Conservation (phyloP, 2,329 filamentous ascomycete genomes). For the Fusarium secorum region DNA sequence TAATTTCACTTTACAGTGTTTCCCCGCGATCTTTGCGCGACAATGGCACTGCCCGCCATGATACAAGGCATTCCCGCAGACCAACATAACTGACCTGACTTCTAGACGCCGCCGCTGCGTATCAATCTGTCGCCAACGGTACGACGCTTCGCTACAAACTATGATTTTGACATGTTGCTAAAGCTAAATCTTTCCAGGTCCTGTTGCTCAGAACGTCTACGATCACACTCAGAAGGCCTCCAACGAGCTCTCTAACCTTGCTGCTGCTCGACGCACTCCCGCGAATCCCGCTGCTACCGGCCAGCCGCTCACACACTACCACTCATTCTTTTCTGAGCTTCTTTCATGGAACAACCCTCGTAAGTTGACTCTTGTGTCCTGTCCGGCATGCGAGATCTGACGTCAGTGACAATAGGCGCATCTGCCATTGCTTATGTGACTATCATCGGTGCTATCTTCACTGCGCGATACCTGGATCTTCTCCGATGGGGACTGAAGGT, state of each 20-base stretch:
- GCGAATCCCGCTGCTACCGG: conserved; percentile 63
- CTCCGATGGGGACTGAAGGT: conserved; percentile 71
- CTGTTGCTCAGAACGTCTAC: conserved; percentile 66
- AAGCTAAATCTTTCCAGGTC: conserved; percentile 52
- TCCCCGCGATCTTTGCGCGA: conserved; percentile 3
- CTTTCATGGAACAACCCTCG: conserved; percentile 75
- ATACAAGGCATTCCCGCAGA: not conserved
- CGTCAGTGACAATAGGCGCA: conserved; percentile 55
- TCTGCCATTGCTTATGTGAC: conserved; percentile 70
- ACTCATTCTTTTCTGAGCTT: conserved; percentile 74
- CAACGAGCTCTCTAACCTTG: conserved; percentile 65
- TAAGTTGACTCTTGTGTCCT: conserved; percentile 49
- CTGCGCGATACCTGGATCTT: conserved; percentile 70
- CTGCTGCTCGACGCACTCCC: conserved; percentile 64
- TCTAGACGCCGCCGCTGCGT: conserved; percentile 59
- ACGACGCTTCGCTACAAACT: conserved; percentile 31
- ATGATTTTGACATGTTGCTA: conserved; percentile 15
- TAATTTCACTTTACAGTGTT: conserved; percentile 32
- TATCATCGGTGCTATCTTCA: conserved; percentile 67
- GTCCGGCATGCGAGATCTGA: conserved; percentile 21
- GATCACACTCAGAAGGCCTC: conserved; percentile 63
- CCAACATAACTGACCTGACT: conserved; percentile 43
- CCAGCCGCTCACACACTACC: conserved; percentile 72
- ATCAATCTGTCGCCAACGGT: conserved; percentile 59
- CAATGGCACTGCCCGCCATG: not conserved